Conservation (phyloP, 202 grass and related monocot genomes). For the Schoenoplectus triqueter region DNA sequence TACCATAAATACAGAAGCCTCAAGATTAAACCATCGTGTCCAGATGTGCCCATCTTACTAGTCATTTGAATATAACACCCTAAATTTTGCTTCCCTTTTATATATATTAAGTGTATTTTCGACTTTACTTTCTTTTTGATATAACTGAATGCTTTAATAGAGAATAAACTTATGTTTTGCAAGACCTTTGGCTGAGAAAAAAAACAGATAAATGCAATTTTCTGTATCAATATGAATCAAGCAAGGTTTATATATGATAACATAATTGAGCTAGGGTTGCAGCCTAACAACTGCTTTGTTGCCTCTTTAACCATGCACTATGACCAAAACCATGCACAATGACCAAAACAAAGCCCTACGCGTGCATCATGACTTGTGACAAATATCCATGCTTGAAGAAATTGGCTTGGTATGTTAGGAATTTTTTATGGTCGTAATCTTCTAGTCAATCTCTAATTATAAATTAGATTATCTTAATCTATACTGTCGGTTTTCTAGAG, state of each 20-base stretch:
- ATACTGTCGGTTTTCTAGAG: too few species aligned
- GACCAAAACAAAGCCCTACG: too few species aligned
- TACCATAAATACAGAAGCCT: background rate
- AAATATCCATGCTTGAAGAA: too few species aligned
- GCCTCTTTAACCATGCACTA: conserved; percentile 78
- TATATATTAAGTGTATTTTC: background rate
- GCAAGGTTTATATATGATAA: conserved; percentile 62
- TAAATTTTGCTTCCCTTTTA: background rate
- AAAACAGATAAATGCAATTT: background rate
- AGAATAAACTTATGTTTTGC: background rate
- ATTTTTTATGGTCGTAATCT: too few species aligned
- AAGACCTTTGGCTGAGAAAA: conserved; percentile 24
- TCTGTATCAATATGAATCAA: conserved; percentile 39
- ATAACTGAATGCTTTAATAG: background rate
- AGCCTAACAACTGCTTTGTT: conserved; percentile 57
- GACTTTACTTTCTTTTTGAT: background rate
- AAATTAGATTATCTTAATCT: too few species aligned
- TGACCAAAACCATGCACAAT: conserved; percentile 50
- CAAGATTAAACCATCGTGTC: background rate
- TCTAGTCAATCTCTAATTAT: too few species aligned
- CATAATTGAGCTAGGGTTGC: conserved; percentile 50
- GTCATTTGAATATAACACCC: background rate
- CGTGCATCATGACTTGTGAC: too few species aligned
- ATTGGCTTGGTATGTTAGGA: too few species aligned
- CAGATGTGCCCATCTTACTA: background rate